phyloP scores from a whole-genome alignment of 495 filamentous ascomycete genomes.

The Lichina pygmaea region DNA sequence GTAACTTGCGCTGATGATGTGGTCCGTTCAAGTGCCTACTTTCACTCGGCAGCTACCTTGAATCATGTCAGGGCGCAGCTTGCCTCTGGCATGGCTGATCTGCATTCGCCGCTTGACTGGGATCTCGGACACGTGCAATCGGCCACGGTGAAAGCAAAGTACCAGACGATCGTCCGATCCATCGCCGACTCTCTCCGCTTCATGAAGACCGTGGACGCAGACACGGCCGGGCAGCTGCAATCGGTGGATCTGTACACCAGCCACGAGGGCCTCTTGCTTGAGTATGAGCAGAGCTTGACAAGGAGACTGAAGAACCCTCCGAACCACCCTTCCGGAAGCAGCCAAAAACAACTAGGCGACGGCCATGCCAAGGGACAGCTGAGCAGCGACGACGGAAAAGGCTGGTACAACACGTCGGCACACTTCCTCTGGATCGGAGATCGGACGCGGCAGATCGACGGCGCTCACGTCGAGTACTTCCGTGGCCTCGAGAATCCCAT shows the following conservation, averaged over 20 bases:
- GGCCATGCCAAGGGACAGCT: too few species aligned
- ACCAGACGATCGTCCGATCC: slow-evolving; percentile 53
- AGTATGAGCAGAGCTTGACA: slow-evolving; percentile 78
- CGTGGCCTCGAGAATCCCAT: slow-evolving; percentile 86
- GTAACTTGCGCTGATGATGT: not conserved
- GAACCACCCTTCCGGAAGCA: slow-evolving; percentile 1
- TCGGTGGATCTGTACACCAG: slow-evolving; percentile 92
- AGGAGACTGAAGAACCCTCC: slow-evolving; percentile 41
- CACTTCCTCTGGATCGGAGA: slow-evolving; percentile 98
- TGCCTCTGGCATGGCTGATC: slow-evolving; percentile 62
- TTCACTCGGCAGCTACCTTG: slow-evolving; percentile 76
- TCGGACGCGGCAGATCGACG: slow-evolving; percentile 72
- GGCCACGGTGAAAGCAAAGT: slow-evolving; percentile 54
- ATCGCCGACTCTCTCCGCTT: slow-evolving; percentile 82
- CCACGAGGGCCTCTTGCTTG: slow-evolving; percentile 80
- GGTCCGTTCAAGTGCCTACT: slow-evolving; percentile 38
- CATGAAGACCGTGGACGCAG: slow-evolving; percentile 86
- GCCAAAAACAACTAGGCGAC: not conserved
- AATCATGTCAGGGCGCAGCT: slow-evolving; percentile 76
- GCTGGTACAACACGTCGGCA: slow-evolving; percentile 71
- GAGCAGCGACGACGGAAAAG: slow-evolving; percentile 9
- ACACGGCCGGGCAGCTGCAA: slow-evolving; percentile 55
- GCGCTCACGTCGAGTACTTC: slow-evolving; percentile 92
- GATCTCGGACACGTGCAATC: slow-evolving; percentile 78
- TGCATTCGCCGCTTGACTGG: slow-evolving; percentile 88